Evolutionary conservation across 2,329 filamentous ascomycete species (phyloP).

Genomic region (Cyphellophora attinorum): DNA sequence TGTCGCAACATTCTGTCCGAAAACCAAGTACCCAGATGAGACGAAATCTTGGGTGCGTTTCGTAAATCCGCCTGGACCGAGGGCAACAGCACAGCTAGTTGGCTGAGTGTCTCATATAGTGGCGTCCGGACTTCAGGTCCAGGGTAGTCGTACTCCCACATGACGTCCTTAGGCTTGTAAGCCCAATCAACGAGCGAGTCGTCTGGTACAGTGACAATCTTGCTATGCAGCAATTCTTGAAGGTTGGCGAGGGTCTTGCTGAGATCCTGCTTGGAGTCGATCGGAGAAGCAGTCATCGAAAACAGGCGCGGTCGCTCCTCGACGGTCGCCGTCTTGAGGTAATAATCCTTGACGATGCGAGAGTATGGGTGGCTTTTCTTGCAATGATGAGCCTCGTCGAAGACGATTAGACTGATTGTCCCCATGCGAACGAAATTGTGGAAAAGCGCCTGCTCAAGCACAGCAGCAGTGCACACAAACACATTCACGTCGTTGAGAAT

Average conservation of each 20-base stretch:
- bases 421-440: conserved; percentile 71
- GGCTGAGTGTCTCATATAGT: conserved; percentile 51
- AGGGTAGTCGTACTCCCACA: conserved; percentile 47
- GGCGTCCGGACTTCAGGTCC: conserved; percentile 49
- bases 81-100: conserved; percentile 41
- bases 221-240: conserved; percentile 66
- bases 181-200: conserved; percentile 50
- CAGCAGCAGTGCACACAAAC: conserved; percentile 85
- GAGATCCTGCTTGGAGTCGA: conserved; percentile 72
- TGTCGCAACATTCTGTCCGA: conserved; percentile 73
- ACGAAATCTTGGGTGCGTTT: conserved; percentile 50
- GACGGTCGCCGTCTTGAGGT: conserved; percentile 38
- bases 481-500: conserved; percentile 61
- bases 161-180: conserved; percentile 49
- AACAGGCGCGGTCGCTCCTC: conserved; percentile 62
- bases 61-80: conserved; percentile 49
- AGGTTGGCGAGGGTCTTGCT: conserved; percentile 57
- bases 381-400: conserved; percentile 92
- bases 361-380: conserved; percentile 93
- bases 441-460: conserved; percentile 68
- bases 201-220: conserved; percentile 69
- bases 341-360: conserved; percentile 79
- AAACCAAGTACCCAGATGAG: conserved; percentile 71
- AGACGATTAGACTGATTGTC: conserved; percentile 80
- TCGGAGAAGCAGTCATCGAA: conserved; percentile 93